Evolutionary conservation across 2,329 filamentous ascomycete genomes (phyloP).

Genomic region (Periconia macrospinosa): DNA sequence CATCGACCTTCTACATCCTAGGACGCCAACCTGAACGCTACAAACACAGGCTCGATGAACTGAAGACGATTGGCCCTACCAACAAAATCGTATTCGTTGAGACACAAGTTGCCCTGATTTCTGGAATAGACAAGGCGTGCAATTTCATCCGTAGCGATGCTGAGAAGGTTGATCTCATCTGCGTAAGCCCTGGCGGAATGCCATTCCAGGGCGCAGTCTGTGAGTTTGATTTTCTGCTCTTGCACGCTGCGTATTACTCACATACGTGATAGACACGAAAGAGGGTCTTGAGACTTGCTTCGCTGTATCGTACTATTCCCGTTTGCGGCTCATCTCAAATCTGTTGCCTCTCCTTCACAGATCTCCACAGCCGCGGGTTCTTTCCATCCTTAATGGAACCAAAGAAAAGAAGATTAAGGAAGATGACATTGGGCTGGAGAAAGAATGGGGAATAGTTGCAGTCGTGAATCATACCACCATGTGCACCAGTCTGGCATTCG

Average conservation of each 20-base stretch:
- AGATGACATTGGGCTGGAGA: constrained; percentile 31
- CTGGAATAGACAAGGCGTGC: constrained; percentile 11
- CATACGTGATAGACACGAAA: constrained; percentile 22
- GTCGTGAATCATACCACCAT: constrained; percentile 31
- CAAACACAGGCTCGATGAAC: constrained; percentile 1
- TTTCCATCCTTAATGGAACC: constrained; percentile 34
- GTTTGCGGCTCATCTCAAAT: constrained; percentile 32
- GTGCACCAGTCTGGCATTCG: constrained; percentile 32
- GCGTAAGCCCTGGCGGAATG: background rate
- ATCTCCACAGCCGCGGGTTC: constrained; percentile 29
- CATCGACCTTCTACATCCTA: constrained; percentile 13
- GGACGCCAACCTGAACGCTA: constrained; percentile 8
- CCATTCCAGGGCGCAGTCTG: background rate
- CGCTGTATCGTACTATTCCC: constrained; percentile 36
- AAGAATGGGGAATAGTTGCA: constrained; percentile 17
- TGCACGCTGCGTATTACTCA: background rate
- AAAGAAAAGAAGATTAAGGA: constrained; percentile 30
- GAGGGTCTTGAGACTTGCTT: constrained; percentile 36
- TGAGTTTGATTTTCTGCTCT: no score
- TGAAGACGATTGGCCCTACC: constrained; percentile 5
- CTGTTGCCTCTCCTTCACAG: constrained; percentile 35
- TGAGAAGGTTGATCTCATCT: constrained; percentile 9
- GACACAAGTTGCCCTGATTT: constrained; percentile 18
- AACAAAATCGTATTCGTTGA: constrained; percentile 29
- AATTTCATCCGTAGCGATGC: background rate